These are phyloP conservation scores for Gnaphalium uliginosum DNA, from an alignment of 129 eudicot species.

Conservation along the genomic window DNA sequence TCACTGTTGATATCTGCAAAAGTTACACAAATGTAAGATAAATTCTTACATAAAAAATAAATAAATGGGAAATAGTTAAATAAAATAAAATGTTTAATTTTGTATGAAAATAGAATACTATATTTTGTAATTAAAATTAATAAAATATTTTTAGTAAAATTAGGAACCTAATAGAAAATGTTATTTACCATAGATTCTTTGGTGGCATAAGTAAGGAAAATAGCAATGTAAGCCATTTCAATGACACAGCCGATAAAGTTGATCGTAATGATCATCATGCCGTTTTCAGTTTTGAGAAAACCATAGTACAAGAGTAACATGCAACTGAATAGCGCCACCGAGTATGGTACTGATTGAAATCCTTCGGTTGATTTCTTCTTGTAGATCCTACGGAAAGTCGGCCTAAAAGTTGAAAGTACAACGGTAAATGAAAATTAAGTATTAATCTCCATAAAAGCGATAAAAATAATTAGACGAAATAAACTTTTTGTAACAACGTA, in stretches of 20 bases:
- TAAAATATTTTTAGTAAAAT: no score
- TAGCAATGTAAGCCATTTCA: conserved; percentile 38
- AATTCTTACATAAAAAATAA: not conserved
- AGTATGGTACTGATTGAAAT: conserved; percentile 66
- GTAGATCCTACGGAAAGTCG: conserved; percentile 60
- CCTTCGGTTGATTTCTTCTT: conserved; percentile 72
- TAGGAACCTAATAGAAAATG: no score
- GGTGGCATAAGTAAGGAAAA: conserved; percentile 64
- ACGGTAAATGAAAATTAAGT: not conserved
- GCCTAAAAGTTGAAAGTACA: conserved; percentile 34
- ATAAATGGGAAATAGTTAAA: not conserved
- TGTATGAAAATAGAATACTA: not conserved
- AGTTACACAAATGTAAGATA: not conserved
- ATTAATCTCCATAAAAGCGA: not conserved
- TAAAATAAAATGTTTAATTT: not conserved
- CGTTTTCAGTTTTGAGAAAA: conserved; percentile 43
- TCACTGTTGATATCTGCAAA: conserved; percentile 47
- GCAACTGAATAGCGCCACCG: conserved; percentile 66
- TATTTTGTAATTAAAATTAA: not conserved
- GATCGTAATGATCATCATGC: conserved; percentile 51
- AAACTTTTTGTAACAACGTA: not conserved
- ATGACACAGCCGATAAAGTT: conserved; percentile 49
- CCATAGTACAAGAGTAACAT: conserved; percentile 64
- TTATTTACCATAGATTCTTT: conserved; percentile 46
- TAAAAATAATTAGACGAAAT: not conserved